Percentiles rank a stretch among this genome's conserved stretches.
Conservation (phyloP, 805 yeast species). For the Spathaspora boniae region DNA sequence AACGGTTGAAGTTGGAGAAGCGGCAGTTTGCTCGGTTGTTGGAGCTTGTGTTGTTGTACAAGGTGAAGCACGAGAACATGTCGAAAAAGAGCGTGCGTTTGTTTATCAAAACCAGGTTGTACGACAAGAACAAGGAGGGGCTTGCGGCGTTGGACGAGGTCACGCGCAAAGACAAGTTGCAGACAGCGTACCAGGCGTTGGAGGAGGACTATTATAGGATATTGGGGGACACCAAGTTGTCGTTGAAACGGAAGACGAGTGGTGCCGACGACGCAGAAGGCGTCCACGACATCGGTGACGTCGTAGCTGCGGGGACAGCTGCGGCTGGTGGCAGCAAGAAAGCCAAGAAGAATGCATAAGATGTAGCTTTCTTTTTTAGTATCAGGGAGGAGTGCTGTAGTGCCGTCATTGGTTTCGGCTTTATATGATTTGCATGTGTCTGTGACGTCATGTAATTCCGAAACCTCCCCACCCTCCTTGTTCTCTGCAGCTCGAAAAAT, state of each 20-base stretch:
- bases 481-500: no score
- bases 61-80: constrained; percentile 22
- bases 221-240: constrained; percentile 27
- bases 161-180: constrained; percentile 66
- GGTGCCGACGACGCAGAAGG: no score
- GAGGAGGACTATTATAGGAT: constrained; percentile 70
- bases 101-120: constrained; percentile 72
- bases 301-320: no score
- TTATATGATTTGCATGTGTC: no score
- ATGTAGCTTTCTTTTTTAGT: no score
- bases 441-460: no score
- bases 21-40: constrained; percentile 74
- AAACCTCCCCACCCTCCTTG: no score
- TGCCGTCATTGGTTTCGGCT: no score
- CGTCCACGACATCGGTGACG: no score
- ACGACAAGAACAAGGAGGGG: constrained; percentile 76
- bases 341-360: no score
- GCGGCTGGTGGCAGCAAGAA: no score
- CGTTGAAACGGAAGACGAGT: constrained; percentile 7
- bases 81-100: constrained; percentile 45
- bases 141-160: constrained; percentile 61
- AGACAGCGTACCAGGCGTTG: constrained; percentile 67
- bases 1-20: constrained; percentile 56
- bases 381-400: no score
- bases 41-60: constrained; percentile 67